phyloP scores from a whole-genome alignment of 371 early-diverging fungal species.

The Phascolomyces articulosus region DNA sequence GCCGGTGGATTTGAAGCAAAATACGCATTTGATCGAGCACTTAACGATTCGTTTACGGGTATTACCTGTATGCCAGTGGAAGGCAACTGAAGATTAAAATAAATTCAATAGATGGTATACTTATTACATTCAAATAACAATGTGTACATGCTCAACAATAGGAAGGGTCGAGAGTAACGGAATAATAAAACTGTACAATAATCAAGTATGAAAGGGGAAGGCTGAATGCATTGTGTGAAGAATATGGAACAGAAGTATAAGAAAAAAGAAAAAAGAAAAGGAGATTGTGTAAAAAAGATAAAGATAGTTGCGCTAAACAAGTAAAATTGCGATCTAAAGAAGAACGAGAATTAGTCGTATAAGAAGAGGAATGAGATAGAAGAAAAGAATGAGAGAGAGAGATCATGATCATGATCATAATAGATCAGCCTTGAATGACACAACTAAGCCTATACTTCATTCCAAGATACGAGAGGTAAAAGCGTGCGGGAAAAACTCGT shows the following conservation, averaged over 20 bases:
- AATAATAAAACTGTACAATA: too few species aligned
- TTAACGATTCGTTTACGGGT: conserved; percentile 60
- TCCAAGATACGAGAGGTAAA: conserved; percentile 53
- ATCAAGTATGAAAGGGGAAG: too few species aligned
- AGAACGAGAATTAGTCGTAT: not conserved
- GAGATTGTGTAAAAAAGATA: not conserved
- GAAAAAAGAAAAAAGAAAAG: not conserved
- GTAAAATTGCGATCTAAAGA: not conserved
- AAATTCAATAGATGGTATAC: not conserved
- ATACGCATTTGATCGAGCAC: conserved; percentile 58
- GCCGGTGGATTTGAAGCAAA: conserved; percentile 64
- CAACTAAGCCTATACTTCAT: conserved; percentile 56
- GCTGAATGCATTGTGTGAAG: too few species aligned
- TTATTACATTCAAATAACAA: not conserved
- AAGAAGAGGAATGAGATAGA: not conserved
- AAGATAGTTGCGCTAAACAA: not conserved
- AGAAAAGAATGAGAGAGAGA: not conserved
- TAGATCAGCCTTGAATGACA: conserved; percentile 46
- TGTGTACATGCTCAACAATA: not conserved
- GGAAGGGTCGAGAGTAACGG: too few species aligned
- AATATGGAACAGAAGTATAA: too few species aligned
- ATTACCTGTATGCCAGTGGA: conserved; percentile 25
- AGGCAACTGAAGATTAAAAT: not conserved
- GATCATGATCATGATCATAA: not conserved
- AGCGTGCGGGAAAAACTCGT: conserved; percentile 54